Base-by-base conservation (phyloP, 331 rosid genomes). In the Prunus yedoensis region DNA sequence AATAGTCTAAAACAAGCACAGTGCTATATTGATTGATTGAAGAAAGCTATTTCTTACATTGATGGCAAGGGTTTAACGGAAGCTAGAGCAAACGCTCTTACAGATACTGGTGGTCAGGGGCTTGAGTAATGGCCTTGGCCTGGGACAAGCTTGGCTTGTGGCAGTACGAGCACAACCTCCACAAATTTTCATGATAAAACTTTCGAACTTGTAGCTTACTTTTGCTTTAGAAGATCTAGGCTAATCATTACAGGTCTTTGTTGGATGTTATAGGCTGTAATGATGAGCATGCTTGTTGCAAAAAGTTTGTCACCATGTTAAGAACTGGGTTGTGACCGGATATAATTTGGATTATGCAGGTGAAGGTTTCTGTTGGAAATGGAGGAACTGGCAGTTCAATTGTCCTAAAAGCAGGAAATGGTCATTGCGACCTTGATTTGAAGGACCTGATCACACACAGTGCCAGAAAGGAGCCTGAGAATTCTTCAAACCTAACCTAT, bases 341-440 rank as follows among this genome's bases (percentile, higher is more conserved):
- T 41, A 12, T 47, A 27, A 25, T 41, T n/a, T 32, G 47, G n/a
- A 16, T 47, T 52, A 5, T 76, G 83, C 73, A 84, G 90, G 83
- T 84, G 28, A 79, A 66, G 63, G 86, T 87, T 69, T 76, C 81
- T 4, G 70, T 81, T 3, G 68, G 71, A 32, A 62, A 68, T 11
- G 83, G 73, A 66, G 86, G 77, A 66, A 70, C 66, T 57, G 73
- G 68, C 13, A 51, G 51, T 27, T 11, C 52, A 64, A 84, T 87
- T 47, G 73, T 74, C 66, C 75, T 84, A 50, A 79, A 71, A 8
- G 70, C 85, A 12, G 85, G 86, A 52, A 66, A 75, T 61, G 81
- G 81, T 64, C 70, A 27, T 13, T 87, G 86, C 80, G 74, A 38
- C 73, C 88, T 87, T 30, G 88, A 84, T 71, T 81, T 84, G 70